Evolutionary conservation across 306 rosid species (phyloP).

Genomic region (Medicago lupulina): DNA sequence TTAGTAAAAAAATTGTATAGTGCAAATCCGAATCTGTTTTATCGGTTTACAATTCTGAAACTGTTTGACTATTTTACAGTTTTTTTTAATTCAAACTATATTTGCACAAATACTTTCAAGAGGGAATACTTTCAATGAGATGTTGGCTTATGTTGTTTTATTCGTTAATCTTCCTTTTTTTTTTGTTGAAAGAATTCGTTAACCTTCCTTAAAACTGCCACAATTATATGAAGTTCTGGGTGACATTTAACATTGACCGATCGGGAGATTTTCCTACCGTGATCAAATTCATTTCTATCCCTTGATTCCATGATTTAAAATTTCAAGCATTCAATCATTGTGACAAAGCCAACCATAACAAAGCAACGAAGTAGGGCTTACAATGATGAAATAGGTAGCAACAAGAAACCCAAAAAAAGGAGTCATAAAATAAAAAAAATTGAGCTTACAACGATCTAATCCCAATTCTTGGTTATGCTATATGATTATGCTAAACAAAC

Average conservation of each 20-base stretch:
- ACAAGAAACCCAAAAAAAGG: too few relatives aligned
- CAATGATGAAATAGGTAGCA: too few relatives aligned
- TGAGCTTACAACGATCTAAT: too few relatives aligned
- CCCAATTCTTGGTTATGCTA: too few relatives aligned
- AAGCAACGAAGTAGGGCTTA: too few relatives aligned
- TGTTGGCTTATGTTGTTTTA: not conserved
- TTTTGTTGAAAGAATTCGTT: too few relatives aligned
- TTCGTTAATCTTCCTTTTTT: too few relatives aligned
- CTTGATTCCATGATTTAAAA: not conserved
- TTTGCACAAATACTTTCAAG: too few relatives aligned
- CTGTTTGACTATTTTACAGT: not conserved
- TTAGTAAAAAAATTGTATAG: not conserved
- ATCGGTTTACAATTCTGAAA: not conserved
- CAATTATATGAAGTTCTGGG: not conserved
- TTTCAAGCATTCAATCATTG: too few relatives aligned
- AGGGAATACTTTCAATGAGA: not conserved
- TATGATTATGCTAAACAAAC: too few relatives aligned
- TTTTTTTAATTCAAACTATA: not conserved
- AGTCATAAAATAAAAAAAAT: too few relatives aligned
- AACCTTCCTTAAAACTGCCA: not conserved
- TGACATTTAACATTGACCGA: not conserved
- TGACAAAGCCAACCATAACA: too few relatives aligned
- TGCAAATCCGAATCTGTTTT: not conserved
- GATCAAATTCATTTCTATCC: not conserved
- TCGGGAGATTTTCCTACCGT: not conserved